Evolutionary conservation across 1,284 basidiomycete species (phyloP), one percentile per base, ranked within the genome.

Genomic region (Volvariella surrecta): DNA sequence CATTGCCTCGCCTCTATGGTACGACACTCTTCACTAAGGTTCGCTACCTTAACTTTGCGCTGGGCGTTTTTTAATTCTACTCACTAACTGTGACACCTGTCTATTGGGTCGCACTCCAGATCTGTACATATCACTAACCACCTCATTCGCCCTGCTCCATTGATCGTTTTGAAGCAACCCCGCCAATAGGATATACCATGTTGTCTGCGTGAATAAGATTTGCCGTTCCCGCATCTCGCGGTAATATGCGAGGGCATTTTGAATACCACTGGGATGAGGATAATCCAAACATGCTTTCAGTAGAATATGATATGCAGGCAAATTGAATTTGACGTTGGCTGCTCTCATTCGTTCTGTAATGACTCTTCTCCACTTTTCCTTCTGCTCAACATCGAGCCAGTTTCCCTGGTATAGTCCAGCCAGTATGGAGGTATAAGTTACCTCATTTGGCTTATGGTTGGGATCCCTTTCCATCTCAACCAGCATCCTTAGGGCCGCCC

Each of bases 341-440:
- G 54, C 62, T 54, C 65, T 67, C 82, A 92, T 89, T 50, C 73
- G 70, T 39, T 61, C 55, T 43, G 79, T 56, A 39, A 90, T 71
- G 28, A 74, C 65, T 37, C 59, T 54, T 47, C 64, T 68, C 50
- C 71, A 72, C 46, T 70, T 61, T 40, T 72, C 62, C 11, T 66
- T 66, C 24, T 70, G 58, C 22, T 56, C 52, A 0, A 58, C 52
- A 6, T 73, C 54, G 19, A 75, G 55, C 68, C 74, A 75, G 8
- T 58, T 52, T 15, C 68, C 68, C 15, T 75, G 73, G 53, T 80
- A 71, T 42, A 89, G 57, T 3, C 74, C 77, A 3, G 73, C 64
- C 40, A 89, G 62, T 42, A 89, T 66, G 3, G 76, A 67, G 0
- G 83, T 86, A 55, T 87, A 89, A 18, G 86, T 89, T 49, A 86